Conservation (phyloP, 805 yeast species). For the Kregervanrija pseudodelftensis region DNA sequence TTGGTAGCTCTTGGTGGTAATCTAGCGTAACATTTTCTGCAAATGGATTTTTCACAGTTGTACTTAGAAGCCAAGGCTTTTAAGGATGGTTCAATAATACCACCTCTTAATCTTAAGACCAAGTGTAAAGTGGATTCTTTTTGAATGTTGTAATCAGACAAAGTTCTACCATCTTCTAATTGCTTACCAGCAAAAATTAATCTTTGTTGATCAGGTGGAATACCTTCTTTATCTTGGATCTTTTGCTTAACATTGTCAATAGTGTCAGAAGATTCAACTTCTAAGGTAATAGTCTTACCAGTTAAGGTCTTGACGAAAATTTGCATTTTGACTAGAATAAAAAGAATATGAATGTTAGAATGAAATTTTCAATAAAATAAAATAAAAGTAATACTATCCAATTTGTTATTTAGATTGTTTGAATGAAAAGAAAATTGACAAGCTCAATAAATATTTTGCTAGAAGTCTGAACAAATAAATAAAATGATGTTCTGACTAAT, state of each 20-base stretch:
- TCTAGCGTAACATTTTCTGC: conserved; percentile 99
- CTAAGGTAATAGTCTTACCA: conserved; percentile 89
- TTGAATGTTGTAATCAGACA: conserved; percentile 92
- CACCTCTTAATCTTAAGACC: conserved; percentile 64
- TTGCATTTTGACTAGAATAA: conserved; percentile 51
- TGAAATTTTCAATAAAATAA: background rate
- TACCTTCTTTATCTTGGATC: conserved; percentile 95
- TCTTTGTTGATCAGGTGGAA: conserved; percentile 96
- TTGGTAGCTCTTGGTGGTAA: conserved; percentile 99
- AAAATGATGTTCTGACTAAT: too few relatives aligned
- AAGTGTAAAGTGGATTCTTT: conserved; percentile 72
- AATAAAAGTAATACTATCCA: too few relatives aligned
- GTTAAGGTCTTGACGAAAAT: conserved; percentile 99
- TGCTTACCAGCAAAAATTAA: conserved; percentile 95
- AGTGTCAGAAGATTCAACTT: conserved; percentile 91
- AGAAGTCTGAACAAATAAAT: too few relatives aligned
- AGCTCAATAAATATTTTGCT: too few relatives aligned
- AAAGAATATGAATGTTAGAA: conserved; percentile 9
- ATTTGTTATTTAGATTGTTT: too few relatives aligned
- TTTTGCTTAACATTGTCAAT: conserved; percentile 92
- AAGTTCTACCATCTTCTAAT: conserved; percentile 91
- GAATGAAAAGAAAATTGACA: too few relatives aligned
- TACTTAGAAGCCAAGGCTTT: conserved; percentile 98
- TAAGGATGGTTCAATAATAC: conserved; percentile 97
- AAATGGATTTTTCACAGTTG: conserved; percentile 99